Percentiles rank a stretch among this genome's conserved stretches.
Evolutionary conservation across 2,329 filamentous ascomycete species (phyloP).

Genomic region (Rhinocladiella mackenziei): DNA sequence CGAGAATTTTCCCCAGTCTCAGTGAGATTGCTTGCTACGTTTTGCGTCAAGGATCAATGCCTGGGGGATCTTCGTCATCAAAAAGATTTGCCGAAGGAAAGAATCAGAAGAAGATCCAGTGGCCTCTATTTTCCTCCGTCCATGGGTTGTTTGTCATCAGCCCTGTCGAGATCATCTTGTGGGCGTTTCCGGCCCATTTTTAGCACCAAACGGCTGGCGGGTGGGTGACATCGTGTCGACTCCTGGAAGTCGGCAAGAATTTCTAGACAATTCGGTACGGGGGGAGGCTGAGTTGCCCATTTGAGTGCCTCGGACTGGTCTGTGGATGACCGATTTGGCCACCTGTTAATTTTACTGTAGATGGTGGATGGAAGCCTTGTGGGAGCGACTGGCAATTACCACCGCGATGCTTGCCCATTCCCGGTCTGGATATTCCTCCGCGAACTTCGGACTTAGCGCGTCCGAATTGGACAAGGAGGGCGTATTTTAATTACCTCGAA

Average conservation of each 20-base stretch:
- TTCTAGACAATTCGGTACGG: too few species aligned
- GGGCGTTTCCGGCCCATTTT: neutral
- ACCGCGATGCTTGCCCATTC: neutral
- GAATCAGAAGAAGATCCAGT: too few species aligned
- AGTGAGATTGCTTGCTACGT: neutral
- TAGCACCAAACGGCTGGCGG: too few species aligned
- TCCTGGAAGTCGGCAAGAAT: too few species aligned
- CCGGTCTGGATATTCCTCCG: conserved; percentile 9
- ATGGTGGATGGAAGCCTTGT: neutral
- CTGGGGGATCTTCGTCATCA: too few species aligned
- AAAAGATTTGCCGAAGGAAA: too few species aligned
- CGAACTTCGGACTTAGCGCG: neutral
- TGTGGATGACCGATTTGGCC: neutral
- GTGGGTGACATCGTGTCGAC: too few species aligned
- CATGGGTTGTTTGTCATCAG: neutral
- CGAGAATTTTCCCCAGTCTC: neutral
- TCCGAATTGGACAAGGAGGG: neutral
- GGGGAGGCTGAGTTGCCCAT: too few species aligned
- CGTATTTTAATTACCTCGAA: too few species aligned
- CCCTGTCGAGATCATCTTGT: neutral
- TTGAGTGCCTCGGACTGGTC: too few species aligned
- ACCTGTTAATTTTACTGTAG: neutral
- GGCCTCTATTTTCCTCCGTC: too few species aligned
- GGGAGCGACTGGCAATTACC: neutral
- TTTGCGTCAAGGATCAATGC: too few species aligned